These are phyloP conservation scores for Talaromyces atroroseus DNA, from an alignment of 2,329 filamentous ascomycete species.

Conservation along the genomic window DNA sequence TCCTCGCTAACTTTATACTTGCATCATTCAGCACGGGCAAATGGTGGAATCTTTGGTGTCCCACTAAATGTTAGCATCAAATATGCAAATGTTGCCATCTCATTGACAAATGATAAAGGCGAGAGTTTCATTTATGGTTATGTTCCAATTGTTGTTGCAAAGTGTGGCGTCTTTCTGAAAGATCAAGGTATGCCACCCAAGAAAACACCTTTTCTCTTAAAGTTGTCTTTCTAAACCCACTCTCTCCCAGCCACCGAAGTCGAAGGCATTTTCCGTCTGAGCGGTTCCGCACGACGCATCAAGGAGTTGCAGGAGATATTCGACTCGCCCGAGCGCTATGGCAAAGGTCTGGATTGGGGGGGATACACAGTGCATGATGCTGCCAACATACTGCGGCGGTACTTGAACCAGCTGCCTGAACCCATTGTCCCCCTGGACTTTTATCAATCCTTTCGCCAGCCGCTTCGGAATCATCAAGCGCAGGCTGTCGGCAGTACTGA, in stretches of 20 bases:
- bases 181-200: constrained; percentile 70
- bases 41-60: constrained; percentile 85
- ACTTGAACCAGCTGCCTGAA: constrained; percentile 92
- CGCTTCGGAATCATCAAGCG: constrained; percentile 63
- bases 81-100: constrained; percentile 97
- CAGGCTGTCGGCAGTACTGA: constrained; percentile 67
- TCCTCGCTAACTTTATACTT: neutral
- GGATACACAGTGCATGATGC: constrained; percentile 98
- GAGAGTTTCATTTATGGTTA: constrained; percentile 98
- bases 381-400: constrained; percentile 89
- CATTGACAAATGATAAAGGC: constrained; percentile 83
- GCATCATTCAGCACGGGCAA: constrained; percentile 30
- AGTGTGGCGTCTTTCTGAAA: constrained; percentile 95
- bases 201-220: constrained; percentile 1
- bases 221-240: neutral
- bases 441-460: constrained; percentile 85
- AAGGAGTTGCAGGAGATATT: constrained; percentile 91
- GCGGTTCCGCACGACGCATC: constrained; percentile 94
- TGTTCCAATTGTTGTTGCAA: constrained; percentile 95
- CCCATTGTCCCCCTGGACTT: constrained; percentile 92
- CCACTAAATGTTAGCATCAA: constrained; percentile 90
- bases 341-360: constrained; percentile 93
- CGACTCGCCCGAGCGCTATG: constrained; percentile 90
- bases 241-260: constrained; percentile 70
- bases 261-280: constrained; percentile 93